Evolutionary conservation across 225 moss, liverwort and hornwort species (phyloP).

Genomic region (Asterella californica): DNA sequence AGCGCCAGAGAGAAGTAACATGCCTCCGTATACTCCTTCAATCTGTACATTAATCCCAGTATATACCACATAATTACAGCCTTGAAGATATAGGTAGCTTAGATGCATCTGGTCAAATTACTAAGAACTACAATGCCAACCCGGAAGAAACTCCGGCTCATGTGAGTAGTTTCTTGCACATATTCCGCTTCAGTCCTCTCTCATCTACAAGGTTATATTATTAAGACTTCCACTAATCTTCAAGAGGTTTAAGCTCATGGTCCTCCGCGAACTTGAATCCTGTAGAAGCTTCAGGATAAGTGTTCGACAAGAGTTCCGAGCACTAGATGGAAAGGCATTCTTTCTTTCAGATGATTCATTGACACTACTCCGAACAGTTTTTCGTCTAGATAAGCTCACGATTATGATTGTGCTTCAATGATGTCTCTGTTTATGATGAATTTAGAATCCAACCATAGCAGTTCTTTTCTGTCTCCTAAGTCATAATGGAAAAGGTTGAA

Average conservation of each 20-base stretch:
- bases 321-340: too few relatives aligned
- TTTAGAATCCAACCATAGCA: not conserved
- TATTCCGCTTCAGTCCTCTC: not conserved
- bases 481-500: slow-evolving; percentile 11
- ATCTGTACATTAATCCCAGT: slow-evolving; percentile 34
- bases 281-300: too few relatives aligned
- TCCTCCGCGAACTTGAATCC: not conserved
- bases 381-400: not conserved
- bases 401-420: not conserved
- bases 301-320: too few relatives aligned
- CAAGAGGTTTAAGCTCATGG: too few relatives aligned
- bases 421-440: not conserved
- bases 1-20: slow-evolving; percentile 83
- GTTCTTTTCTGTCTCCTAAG: not conserved
- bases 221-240: too few relatives aligned
- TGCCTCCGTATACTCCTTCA: slow-evolving; percentile 86
- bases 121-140: not conserved
- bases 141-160: not conserved
- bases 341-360: not conserved
- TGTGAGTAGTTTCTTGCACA: not conserved
- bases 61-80: not conserved
- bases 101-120: not conserved
- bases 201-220: not conserved
- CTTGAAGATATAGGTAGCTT: not conserved
- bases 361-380: not conserved